These are phyloP conservation scores for Curvularia sp. DNA, from an alignment of 2,329 filamentous ascomycete genomes.

Conservation along the genomic window DNA sequence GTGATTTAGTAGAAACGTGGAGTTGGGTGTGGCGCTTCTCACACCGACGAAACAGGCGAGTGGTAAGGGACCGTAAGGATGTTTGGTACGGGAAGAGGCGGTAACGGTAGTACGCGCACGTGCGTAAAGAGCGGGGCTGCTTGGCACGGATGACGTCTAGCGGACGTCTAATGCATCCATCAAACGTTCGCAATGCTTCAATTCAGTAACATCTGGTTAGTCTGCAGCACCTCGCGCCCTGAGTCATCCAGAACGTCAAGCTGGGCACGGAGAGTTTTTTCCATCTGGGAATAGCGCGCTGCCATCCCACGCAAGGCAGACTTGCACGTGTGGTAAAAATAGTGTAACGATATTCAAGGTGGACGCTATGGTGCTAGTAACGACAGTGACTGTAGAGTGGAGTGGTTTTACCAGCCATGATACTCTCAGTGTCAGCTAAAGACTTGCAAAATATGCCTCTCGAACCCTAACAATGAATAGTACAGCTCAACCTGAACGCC, in stretches of 20 bases:
- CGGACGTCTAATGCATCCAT: conserved; percentile 14
- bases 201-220: conserved; percentile 10
- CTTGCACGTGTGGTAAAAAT: conserved; percentile 19
- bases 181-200: conserved; percentile 13
- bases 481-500: conserved; percentile 11
- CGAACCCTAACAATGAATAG: conserved; percentile 34
- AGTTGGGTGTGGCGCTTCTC: conserved; percentile 31
- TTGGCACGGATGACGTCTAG: conserved; percentile 31
- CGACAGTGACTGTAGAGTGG: conserved; percentile 2
- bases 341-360: conserved; percentile 15
- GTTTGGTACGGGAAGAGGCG: conserved; percentile 34
- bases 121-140: conserved; percentile 15
- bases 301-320: conserved; percentile 27
- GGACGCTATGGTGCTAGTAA: conserved; percentile 6
- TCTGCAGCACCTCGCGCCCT: neutral
- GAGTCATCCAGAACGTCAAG: neutral
- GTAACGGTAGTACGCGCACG: conserved; percentile 29
- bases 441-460: conserved; percentile 20
- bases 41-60: conserved; percentile 38
- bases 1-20: conserved; percentile 9
- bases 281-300: conserved; percentile 4
- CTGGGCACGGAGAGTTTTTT: neutral
- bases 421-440: conserved; percentile 25
- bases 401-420: neutral
- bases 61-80: conserved; percentile 12